Base-by-base conservation (phyloP, 805 yeast genomes). In the Lachancea quebecensis region DNA sequence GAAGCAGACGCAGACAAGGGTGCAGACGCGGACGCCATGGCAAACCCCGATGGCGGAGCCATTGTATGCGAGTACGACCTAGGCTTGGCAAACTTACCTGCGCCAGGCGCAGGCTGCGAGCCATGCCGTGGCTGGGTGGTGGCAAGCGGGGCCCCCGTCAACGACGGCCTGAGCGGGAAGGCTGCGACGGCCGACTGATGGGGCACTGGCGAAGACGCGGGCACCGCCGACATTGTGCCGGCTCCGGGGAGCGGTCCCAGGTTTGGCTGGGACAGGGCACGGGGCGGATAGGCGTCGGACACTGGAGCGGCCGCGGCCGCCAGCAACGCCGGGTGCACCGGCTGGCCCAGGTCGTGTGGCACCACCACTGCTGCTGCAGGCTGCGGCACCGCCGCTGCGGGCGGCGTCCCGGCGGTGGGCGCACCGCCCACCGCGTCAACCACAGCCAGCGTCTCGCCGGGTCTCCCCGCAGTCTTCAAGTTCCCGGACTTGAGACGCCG, bases 401-500 rank as follows among this genome's bases (percentile, higher is more conserved):
- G 14, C 12, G 4, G 12, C 14, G 33, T 12, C 14, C 33, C 33
- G 33, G 33, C 33, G 33, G 33, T 28, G 25, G 35, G 28, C 12
- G 27, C 21, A 3, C 32, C 38, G 34, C 25, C 45, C 38, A 37
- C 41, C 14, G 41, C 15, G 31, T 31, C 42, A 15, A 16, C 42
- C 9, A 39, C 16, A 14, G 17, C 18, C 8, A 9, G 12, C 33
- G 14, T 8, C 33, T 30, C 33, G 33, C 33, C 14, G 8, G 44
- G 34, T 39, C 39, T 47, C 8, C 39, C 39, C 42, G 43, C 49
- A 35, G 38, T 47, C 47, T 71, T 70, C 42, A 70, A 51, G 18
- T 68, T 64, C 1, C 74, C 74, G 1, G 72, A 68, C 50, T 69
- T 76, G 39, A 81, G 67, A 50, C 95, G 67, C 62, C 95, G 75